A percentile compares a stretch with the other conserved stretches of the same genome.
Evolutionary conservation across 2,329 filamentous ascomycete species (phyloP).

Genomic region (Aspergillus melleus): DNA sequence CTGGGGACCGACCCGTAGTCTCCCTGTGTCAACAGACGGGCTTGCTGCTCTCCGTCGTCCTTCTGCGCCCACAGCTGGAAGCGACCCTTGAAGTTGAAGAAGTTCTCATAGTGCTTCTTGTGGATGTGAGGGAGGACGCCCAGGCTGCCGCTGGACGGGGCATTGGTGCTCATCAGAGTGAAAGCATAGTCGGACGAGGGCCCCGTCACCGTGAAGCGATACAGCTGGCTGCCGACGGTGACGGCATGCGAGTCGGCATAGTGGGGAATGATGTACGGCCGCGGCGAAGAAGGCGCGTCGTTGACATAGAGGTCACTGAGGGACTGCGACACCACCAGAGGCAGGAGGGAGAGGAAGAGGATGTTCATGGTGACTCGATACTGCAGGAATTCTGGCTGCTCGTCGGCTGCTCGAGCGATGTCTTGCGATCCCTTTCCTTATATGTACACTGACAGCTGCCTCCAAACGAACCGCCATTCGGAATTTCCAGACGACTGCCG

Average conservation of each 20-base stretch:
- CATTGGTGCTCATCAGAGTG: constrained; percentile 47
- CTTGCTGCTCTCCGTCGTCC: constrained; percentile 32
- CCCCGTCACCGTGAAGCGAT: constrained; percentile 47
- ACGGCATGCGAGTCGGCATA: constrained; percentile 34
- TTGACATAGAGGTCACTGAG: constrained; percentile 27
- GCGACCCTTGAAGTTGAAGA: constrained; percentile 47
- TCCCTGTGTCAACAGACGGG: constrained; percentile 44
- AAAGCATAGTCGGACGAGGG: constrained; percentile 48
- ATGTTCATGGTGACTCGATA: constrained; percentile 5
- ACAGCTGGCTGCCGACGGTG: constrained; percentile 39
- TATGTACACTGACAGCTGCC: background rate
- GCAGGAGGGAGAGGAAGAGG: constrained; percentile 6
- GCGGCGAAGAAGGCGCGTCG: constrained; percentile 32
- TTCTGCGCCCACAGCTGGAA: constrained; percentile 49
- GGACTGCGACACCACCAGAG: constrained; percentile 5
- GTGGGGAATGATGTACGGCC: constrained; percentile 39
- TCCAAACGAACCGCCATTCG: background rate
- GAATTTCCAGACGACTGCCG: background rate
- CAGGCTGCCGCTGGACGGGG: constrained; percentile 36
- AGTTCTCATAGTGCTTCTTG: constrained; percentile 48
- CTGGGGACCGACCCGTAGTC: constrained; percentile 49
- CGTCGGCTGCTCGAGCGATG: background rate
- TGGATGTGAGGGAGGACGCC: constrained; percentile 49
- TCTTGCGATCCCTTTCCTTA: background rate
- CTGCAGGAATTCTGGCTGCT: background rate